Evolutionary conservation across 2,329 filamentous ascomycete species (phyloP), one percentile per base, ranked within the genome.

Genomic region (Huntiella savannae): DNA sequence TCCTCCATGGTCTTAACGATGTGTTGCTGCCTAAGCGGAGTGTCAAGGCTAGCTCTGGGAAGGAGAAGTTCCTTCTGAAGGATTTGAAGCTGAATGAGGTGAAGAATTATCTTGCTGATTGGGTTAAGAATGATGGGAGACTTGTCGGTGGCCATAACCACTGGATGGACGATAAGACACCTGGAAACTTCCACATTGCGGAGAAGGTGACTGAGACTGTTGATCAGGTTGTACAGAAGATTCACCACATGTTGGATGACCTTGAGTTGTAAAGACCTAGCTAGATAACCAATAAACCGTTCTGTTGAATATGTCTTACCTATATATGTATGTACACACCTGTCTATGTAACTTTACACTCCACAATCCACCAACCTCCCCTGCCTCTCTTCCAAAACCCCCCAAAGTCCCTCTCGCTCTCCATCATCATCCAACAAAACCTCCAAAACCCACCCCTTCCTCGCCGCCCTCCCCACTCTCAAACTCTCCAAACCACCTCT

Each of bases 1-100:
- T 88, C 11, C 72, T 93, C 34, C 87, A 94, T 48, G 76, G 88
- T 12, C 67, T 91, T 0, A 68, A 71, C 41, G 69, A 69, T 48
- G 75, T 94, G 0, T 63, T 92, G 48, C 75, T 95, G 52, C 87
- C 87, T 37, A 17, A 47, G 16, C 40, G 48, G 39, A 15, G 44
- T 8, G 28, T 39, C 4, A 19, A 19, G 28, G 32, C 6, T 32
- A 16, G 16, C 8, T 5, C 7, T 34, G 40, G 40, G n/a, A 39
- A 13, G 5, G 17, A 13, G 34, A 33, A 40, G 12, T 38, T 41
- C 15, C 42, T 49, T 22, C 33, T 46, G 5, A 38, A 46, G 3
- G 51, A 52, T 10, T 40, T 52, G 13, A 49, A 46, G 34, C 40
- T 54, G 13, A 34, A 52, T 7, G 47, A 52, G 36, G 43, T 53